Evolutionary conservation across 2,329 filamentous ascomycete genomes (phyloP).

Genomic region (Cladosporium oxysporum): DNA sequence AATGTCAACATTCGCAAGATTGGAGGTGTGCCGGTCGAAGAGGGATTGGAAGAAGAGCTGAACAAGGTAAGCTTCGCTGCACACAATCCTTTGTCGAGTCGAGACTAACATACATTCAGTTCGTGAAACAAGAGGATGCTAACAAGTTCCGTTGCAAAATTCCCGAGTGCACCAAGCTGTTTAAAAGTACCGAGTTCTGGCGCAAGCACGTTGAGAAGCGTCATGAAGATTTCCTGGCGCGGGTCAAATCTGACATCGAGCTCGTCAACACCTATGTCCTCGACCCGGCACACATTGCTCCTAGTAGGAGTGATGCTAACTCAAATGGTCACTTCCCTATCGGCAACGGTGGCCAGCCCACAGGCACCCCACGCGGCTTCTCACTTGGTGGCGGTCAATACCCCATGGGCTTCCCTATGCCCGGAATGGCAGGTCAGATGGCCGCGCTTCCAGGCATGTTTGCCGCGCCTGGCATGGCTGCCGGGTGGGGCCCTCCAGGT

Average conservation of each 20-base stretch:
- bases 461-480: slow-evolving; percentile 36
- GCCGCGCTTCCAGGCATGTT: slow-evolving; percentile 47
- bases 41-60: slow-evolving; percentile 84
- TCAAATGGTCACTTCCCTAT: slow-evolving; percentile 94
- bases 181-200: slow-evolving; percentile 98
- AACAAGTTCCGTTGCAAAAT: slow-evolving; percentile 96
- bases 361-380: slow-evolving; percentile 89
- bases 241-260: slow-evolving; percentile 78
- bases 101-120: slow-evolving; percentile 39
- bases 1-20: slow-evolving; percentile 85
- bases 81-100: background rate
- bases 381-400: slow-evolving; percentile 68
- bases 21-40: slow-evolving; percentile 82
- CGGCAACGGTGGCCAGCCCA: slow-evolving; percentile 63
- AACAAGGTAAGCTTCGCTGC: slow-evolving; percentile 53
- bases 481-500: slow-evolving; percentile 66
- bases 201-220: slow-evolving; percentile 97
- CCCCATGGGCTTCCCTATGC: slow-evolving; percentile 43
- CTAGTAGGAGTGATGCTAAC: slow-evolving; percentile 89
- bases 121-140: slow-evolving; percentile 95
- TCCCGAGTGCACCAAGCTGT: slow-evolving; percentile 92
- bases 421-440: slow-evolving; percentile 38
- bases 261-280: slow-evolving; percentile 93
- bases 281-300: slow-evolving; percentile 91
- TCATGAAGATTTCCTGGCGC: slow-evolving; percentile 83